Evolutionary conservation across 179 eudicot genomes (phyloP).

Genomic region (Spergularia azorica): DNA sequence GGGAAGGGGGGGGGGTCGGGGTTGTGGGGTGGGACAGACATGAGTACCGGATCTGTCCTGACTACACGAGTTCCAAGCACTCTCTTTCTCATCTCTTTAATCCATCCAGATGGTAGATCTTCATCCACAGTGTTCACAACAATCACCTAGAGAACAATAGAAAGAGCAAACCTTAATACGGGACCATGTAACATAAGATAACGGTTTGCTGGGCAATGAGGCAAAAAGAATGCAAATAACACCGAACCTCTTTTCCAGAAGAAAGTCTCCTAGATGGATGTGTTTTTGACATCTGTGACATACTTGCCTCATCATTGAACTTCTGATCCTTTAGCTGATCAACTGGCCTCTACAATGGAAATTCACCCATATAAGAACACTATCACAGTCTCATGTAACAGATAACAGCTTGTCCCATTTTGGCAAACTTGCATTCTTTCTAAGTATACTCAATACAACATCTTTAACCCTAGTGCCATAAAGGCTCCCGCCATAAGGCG

Average conservation of each 20-base stretch:
- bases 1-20: neutral
- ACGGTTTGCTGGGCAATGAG: neutral
- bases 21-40: constrained; percentile 2
- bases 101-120: constrained; percentile 81
- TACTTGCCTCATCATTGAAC: constrained; percentile 27
- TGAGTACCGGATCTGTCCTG: constrained; percentile 61
- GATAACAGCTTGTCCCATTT: neutral
- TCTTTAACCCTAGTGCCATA: no score
- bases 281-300: constrained; percentile 22
- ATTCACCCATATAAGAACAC: constrained; percentile 11
- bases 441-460: neutral
- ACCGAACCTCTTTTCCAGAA: constrained; percentile 26
- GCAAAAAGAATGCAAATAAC: constrained; percentile 18
- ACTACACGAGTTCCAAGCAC: constrained; percentile 23
- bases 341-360: constrained; percentile 30
- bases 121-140: constrained; percentile 45
- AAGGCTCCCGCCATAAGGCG: no score
- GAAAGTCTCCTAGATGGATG: constrained; percentile 21
- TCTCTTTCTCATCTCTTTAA: constrained; percentile 59
- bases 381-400: neutral
- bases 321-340: constrained; percentile 23
- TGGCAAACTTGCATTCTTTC: neutral
- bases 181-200: constrained; percentile 12
- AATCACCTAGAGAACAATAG: constrained; percentile 41
- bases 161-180: constrained; percentile 27